Evolutionary conservation across 345 rosid species (phyloP).

Genomic region (Odontarrhena argentea): DNA sequence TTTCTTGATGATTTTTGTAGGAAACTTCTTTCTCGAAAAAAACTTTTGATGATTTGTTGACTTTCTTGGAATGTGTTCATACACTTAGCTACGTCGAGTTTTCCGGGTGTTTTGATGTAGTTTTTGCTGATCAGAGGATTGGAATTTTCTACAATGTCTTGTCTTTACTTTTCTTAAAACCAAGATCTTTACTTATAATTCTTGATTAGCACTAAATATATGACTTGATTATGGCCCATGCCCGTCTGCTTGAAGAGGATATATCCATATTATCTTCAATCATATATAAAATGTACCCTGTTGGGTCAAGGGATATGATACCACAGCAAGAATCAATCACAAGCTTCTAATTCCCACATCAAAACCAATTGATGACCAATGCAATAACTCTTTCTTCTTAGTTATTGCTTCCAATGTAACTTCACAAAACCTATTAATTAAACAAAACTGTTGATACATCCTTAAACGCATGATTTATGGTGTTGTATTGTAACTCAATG

Average conservation of each 20-base stretch:
- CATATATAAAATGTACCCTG: no score
- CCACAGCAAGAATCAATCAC: no score
- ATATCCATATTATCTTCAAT: no score
- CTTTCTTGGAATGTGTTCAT: slow-evolving; percentile 19
- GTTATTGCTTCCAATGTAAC: slow-evolving; percentile 7
- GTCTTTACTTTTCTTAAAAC: neutral
- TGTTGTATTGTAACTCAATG: slow-evolving; percentile 28
- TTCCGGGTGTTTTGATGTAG: slow-evolving; percentile 21
- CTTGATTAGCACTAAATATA: neutral
- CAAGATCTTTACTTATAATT: neutral
- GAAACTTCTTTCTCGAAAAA: slow-evolving; percentile 1
- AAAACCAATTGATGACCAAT: no score
- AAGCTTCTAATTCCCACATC: no score
- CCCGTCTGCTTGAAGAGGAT: no score
- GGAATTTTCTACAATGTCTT: neutral
- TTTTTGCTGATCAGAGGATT: slow-evolving; percentile 12
- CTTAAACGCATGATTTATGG: slow-evolving; percentile 16
- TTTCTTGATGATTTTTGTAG: slow-evolving; percentile 8
- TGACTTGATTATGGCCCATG: no score
- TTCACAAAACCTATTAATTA: neutral
- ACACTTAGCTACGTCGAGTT: slow-evolving; percentile 10
- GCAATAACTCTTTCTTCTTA: no score
- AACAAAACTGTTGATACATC: slow-evolving; percentile 2
- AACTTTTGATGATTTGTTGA: slow-evolving; percentile 18
- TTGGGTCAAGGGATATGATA: no score